Conservation (phyloP, 495 filamentous ascomycete species). For the Cercophora samala region DNA sequence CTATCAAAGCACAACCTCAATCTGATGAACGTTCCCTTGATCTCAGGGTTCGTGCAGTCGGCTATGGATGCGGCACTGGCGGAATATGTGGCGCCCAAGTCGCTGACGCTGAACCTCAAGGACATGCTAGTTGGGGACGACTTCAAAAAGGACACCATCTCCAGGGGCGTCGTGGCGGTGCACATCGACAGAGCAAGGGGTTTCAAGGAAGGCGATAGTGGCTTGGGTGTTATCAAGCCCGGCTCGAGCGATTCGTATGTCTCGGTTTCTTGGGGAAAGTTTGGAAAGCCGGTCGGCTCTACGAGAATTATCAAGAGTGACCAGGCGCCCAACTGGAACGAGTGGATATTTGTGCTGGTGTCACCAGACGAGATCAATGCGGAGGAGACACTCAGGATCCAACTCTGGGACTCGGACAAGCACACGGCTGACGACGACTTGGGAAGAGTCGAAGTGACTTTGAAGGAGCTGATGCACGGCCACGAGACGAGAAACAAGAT, state of each 20-base stretch:
- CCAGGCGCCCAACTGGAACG: constrained; percentile 65
- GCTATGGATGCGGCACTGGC: constrained; percentile 67
- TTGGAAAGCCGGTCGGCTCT: constrained; percentile 62
- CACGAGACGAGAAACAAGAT: constrained; percentile 52
- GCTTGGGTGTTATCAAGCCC: constrained; percentile 53
- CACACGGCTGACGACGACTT: constrained; percentile 69
- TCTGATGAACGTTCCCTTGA: constrained; percentile 67
- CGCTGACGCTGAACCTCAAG: constrained; percentile 65
- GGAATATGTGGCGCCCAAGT: constrained; percentile 72
- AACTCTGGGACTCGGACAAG: constrained; percentile 70
- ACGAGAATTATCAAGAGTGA: constrained; percentile 62
- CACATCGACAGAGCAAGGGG: constrained; percentile 58
- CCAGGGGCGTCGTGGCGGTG: constrained; percentile 62
- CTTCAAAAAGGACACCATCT: constrained; percentile 67
- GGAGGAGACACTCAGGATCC: constrained; percentile 61
- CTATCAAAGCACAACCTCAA: constrained; percentile 63
- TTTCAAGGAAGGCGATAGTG: constrained; percentile 65
- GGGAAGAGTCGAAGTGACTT: constrained; percentile 61
- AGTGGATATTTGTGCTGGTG: constrained; percentile 62
- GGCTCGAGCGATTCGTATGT: constrained; percentile 68
- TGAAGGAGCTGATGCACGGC: constrained; percentile 61
- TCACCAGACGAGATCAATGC: constrained; percentile 68
- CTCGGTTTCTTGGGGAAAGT: constrained; percentile 70
- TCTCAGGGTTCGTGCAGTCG: constrained; percentile 69
- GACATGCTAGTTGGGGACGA: constrained; percentile 73